Conservation (phyloP, 2,329 filamentous ascomycete genomes). For the Shiraia sp. region DNA sequence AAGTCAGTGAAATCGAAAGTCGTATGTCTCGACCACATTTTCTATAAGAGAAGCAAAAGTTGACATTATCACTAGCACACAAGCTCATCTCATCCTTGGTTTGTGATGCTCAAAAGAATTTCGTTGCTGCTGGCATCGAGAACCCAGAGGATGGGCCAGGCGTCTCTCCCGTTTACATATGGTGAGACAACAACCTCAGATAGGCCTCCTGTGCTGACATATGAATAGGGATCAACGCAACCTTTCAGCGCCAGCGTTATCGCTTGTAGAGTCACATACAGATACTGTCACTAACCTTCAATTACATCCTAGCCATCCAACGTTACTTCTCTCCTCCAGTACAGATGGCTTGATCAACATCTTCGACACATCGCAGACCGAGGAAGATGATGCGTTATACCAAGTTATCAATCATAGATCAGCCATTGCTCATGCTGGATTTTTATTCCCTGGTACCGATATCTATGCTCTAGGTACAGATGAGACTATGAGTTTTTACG, state of each 20-base stretch:
- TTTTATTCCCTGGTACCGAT: slow-evolving; percentile 57
- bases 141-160: slow-evolving; percentile 57
- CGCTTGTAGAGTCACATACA: slow-evolving; percentile 53
- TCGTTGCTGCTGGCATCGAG: slow-evolving; percentile 74
- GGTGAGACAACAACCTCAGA: slow-evolving; percentile 22
- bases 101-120: slow-evolving; percentile 58
- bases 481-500: slow-evolving; percentile 75
- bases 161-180: slow-evolving; percentile 44
- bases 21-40: slow-evolving; percentile 24
- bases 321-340: slow-evolving; percentile 72
- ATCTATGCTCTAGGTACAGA: slow-evolving; percentile 77
- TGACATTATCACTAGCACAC: slow-evolving; percentile 47
- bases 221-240: slow-evolving; percentile 47
- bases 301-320: slow-evolving; percentile 64
- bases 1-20: slow-evolving; percentile 43
- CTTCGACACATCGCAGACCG: slow-evolving; percentile 64
- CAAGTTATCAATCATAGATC: slow-evolving; percentile 79
- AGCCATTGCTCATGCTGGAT: slow-evolving; percentile 75
- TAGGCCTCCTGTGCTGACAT: slow-evolving; percentile 6
- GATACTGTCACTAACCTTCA: slow-evolving; percentile 65
- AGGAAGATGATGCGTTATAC: slow-evolving; percentile 77
- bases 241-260: slow-evolving; percentile 38
- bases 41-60: neutral
- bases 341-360: slow-evolving; percentile 81
- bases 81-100: slow-evolving; percentile 67